A percentile compares a stretch with the other conserved stretches of the same genome.
These are phyloP conservation scores for Thuidium tamariscinum DNA, from an alignment of 225 moss, liverwort and hornwort species.

Conservation along the genomic window DNA sequence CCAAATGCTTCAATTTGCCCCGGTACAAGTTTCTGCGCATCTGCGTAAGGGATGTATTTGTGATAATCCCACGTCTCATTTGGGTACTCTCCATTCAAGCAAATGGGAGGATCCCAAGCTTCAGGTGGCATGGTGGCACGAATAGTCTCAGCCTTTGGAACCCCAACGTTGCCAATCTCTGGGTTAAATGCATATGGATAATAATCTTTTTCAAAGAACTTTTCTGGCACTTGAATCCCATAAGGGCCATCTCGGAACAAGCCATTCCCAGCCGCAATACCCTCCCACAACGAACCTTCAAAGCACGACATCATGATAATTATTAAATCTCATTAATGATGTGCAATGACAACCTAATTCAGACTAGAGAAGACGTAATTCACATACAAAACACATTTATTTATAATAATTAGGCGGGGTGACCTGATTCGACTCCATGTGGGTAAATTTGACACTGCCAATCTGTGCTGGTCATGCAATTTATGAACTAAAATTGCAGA, in stretches of 20 bases:
- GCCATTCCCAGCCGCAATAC: conserved; percentile 82
- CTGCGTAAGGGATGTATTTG: conserved; percentile 78
- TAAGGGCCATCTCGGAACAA: conserved; percentile 81
- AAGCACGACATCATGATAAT: not conserved
- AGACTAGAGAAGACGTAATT: not conserved
- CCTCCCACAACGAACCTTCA: conserved; percentile 83
- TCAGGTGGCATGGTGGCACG: conserved; percentile 81
- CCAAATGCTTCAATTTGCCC: conserved; percentile 70
- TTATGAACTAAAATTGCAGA: not conserved
- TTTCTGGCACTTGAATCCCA: conserved; percentile 69
- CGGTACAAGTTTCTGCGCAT: conserved; percentile 34
- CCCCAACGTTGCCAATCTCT: conserved; percentile 86
- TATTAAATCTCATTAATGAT: not conserved
- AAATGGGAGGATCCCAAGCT: conserved; percentile 71
- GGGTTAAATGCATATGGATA: conserved; percentile 83
- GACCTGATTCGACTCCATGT: not conserved
- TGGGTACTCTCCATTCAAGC: conserved; percentile 39
- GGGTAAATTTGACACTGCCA: not conserved
- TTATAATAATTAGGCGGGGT: not conserved
- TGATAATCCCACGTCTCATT: conserved; percentile 84
- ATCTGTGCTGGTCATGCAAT: not conserved
- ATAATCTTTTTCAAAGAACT: conserved; percentile 52
- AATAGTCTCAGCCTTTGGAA: conserved; percentile 83
- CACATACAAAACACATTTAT: not conserved
- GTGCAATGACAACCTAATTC: not conserved